These are phyloP conservation scores for Balansia obtecta DNA, from an alignment of 2,329 filamentous ascomycete species.

Conservation along the genomic window DNA sequence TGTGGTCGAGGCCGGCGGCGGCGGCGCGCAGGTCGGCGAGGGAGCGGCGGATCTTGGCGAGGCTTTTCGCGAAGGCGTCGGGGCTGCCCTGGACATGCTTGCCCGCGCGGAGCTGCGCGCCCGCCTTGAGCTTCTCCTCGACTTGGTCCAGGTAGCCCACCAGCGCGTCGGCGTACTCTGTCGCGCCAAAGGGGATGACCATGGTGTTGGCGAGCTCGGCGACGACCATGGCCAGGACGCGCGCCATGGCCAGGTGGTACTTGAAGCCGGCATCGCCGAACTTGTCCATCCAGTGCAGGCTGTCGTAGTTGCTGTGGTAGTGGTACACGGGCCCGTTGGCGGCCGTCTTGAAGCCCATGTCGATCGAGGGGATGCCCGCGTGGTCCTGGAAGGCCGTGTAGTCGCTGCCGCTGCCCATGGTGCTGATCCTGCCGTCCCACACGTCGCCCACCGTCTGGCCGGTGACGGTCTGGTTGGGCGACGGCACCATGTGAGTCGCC, in stretches of 20 bases:
- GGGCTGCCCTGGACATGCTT: slow-evolving; percentile 21
- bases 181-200: slow-evolving; percentile 51
- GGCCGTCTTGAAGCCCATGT: slow-evolving; percentile 44
- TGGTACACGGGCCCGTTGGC: slow-evolving; percentile 50
- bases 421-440: slow-evolving; percentile 49
- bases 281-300: slow-evolving; percentile 76
- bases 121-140: slow-evolving; percentile 32
- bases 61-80: slow-evolving; percentile 25
- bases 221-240: slow-evolving; percentile 49
- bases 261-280: slow-evolving; percentile 60
- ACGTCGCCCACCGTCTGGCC: slow-evolving; percentile 59
- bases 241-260: slow-evolving; percentile 55
- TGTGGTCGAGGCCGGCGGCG: slow-evolving; percentile 32
- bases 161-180: slow-evolving; percentile 50
- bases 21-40: slow-evolving; percentile 25
- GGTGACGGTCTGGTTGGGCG: slow-evolving; percentile 64
- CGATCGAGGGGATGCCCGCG: slow-evolving; percentile 52
- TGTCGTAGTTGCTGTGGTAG: slow-evolving; percentile 89
- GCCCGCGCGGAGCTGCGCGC: slow-evolving; percentile 9
- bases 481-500: slow-evolving; percentile 48
- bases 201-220: slow-evolving; percentile 49
- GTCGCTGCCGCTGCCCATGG: slow-evolving; percentile 62
- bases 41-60: slow-evolving; percentile 26
- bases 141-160: slow-evolving; percentile 37
- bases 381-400: slow-evolving; percentile 66